Evolutionary conservation across 1,284 basidiomycete genomes (phyloP).

Genomic region (Mrakiaceae sp.): DNA sequence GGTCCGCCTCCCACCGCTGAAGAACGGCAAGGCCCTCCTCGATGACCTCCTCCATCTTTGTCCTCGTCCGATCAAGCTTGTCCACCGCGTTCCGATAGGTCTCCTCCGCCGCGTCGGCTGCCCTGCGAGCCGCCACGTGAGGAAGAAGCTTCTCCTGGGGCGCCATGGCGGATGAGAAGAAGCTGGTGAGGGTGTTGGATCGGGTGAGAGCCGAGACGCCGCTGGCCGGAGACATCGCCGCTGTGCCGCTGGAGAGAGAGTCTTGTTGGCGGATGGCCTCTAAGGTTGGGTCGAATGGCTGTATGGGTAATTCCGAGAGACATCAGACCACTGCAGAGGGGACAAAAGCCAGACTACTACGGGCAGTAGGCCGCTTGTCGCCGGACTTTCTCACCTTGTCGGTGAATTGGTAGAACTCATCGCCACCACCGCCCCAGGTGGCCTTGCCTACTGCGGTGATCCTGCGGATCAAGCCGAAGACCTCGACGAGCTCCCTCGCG

Average conservation of each 20-base stretch:
- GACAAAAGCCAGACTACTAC: too few relatives aligned
- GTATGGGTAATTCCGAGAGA: too few relatives aligned
- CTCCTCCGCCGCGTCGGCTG: slow-evolving; percentile 1
- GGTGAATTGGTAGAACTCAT: slow-evolving; percentile 14
- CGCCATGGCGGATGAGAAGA: slow-evolving; percentile 3
- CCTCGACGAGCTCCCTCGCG: slow-evolving; percentile 13
- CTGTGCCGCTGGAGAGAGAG: neutral
- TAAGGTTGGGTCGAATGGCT: neutral
- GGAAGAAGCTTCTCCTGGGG: neutral
- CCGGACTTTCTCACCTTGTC: slow-evolving; percentile 2
- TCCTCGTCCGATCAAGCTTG: slow-evolving; percentile 31
- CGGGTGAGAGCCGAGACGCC: neutral
- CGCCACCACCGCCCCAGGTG: slow-evolving; percentile 10
- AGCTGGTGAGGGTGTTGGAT: slow-evolving; percentile 5
- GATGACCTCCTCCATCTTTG: slow-evolving; percentile 69
- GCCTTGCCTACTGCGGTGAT: slow-evolving; percentile 12
- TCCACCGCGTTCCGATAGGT: slow-evolving; percentile 8
- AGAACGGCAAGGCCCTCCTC: slow-evolving; percentile 67
- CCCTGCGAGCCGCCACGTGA: slow-evolving; percentile 1
- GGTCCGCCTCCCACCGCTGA: slow-evolving; percentile 73
- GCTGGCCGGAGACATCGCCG: too few relatives aligned
- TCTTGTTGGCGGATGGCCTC: neutral
- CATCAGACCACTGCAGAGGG: too few relatives aligned
- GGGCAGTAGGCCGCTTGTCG: too few relatives aligned
- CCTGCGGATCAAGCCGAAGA: slow-evolving; percentile 3